Conservation (phyloP, 2,329 filamentous ascomycete genomes). For the Alternaria postmessia region DNA sequence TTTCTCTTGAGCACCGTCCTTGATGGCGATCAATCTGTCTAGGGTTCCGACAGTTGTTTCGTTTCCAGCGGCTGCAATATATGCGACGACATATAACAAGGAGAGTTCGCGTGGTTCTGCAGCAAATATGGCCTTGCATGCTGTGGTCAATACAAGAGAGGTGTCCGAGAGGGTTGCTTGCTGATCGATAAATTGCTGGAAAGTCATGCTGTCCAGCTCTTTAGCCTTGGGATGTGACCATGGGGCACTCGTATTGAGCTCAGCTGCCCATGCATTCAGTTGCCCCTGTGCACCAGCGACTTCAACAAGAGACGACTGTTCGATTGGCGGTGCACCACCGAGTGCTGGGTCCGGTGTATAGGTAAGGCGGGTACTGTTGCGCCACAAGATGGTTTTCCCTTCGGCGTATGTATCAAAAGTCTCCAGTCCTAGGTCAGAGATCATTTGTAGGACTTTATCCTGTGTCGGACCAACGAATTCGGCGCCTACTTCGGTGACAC, state of each 20-base stretch:
- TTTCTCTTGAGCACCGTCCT: slow-evolving; percentile 27
- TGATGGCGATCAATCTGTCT: slow-evolving; percentile 17
- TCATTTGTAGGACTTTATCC: slow-evolving; percentile 26
- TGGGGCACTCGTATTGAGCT: slow-evolving; percentile 26
- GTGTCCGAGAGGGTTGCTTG: slow-evolving; percentile 16
- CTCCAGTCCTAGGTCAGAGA: slow-evolving; percentile 26
- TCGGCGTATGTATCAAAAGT: slow-evolving; percentile 27
- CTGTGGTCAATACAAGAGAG: slow-evolving; percentile 17
- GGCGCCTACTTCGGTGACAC: slow-evolving; percentile 31
- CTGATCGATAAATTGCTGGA: slow-evolving; percentile 17
- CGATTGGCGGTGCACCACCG: slow-evolving; percentile 24
- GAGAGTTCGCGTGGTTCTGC: slow-evolving; percentile 24
- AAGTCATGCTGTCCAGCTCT: slow-evolving; percentile 25
- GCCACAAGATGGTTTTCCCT: slow-evolving; percentile 26
- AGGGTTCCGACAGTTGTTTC: slow-evolving; percentile 25
- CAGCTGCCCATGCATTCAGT: slow-evolving; percentile 27
- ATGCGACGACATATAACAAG: slow-evolving; percentile 28
- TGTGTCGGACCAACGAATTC: slow-evolving; percentile 37
- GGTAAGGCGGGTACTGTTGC: slow-evolving; percentile 16
- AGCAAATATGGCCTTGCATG: slow-evolving; percentile 23
- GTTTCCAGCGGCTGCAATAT: slow-evolving; percentile 31
- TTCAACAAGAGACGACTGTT: slow-evolving; percentile 16
- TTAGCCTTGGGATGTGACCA: slow-evolving; percentile 23
- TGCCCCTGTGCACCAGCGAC: slow-evolving; percentile 18
- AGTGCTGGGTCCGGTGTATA: slow-evolving; percentile 23